Evolutionary conservation across 164 flowering plant species (phyloP).

Genomic region (Kingdonia uniflora): DNA sequence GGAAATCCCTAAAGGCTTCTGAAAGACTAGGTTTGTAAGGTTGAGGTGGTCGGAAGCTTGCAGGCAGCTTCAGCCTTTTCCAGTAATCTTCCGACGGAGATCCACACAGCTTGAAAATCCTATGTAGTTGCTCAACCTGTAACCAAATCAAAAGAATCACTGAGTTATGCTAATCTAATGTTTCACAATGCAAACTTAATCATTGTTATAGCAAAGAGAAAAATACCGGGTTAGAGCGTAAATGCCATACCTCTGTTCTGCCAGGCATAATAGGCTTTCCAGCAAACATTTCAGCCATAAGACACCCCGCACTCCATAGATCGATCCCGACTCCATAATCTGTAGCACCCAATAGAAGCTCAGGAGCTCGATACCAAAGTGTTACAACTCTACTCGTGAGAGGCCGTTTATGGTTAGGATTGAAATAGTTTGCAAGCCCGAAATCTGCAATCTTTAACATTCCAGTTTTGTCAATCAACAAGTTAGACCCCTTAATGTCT

Average conservation of each 20-base stretch:
- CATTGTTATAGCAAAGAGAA: no score
- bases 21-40: conserved; percentile 33
- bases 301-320: conserved; percentile 77
- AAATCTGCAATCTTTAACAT: conserved; percentile 69
- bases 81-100: conserved; percentile 68
- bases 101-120: conserved; percentile 67
- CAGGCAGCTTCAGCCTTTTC: conserved; percentile 38
- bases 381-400: conserved; percentile 66
- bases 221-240: background rate
- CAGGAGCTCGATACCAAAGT: conserved; percentile 79
- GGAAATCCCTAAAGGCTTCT: conserved; percentile 38
- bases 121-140: conserved; percentile 70
- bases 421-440: conserved; percentile 45
- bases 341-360: conserved; percentile 52
- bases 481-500: conserved; percentile 60
- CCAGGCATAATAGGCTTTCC: conserved; percentile 69
- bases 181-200: no score
- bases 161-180: background rate
- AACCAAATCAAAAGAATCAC: conserved; percentile 4
- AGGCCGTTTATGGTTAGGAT: conserved; percentile 31
- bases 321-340: conserved; percentile 72
- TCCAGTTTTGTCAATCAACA: conserved; percentile 46
- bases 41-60: conserved; percentile 49
- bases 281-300: conserved; percentile 56
- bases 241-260: conserved; percentile 46